Percentiles rank a stretch among this genome's conserved stretches.
These are phyloP conservation scores for Angomonas deanei DNA, from an alignment of 208 protist genomes.

Conservation along the genomic window DNA sequence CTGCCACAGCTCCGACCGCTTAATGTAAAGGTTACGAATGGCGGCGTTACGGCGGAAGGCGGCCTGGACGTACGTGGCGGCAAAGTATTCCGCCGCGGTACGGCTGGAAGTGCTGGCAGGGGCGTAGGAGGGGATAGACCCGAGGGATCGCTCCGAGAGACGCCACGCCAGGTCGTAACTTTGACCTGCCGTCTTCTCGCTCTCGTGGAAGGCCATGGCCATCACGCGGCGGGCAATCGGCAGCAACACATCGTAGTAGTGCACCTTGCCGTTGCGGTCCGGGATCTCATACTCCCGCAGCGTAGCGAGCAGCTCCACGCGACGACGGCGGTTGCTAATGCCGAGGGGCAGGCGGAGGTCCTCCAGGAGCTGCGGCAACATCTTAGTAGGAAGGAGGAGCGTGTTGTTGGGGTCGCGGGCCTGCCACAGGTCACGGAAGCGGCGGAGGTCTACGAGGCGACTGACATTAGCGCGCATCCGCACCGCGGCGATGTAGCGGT, in stretches of 20 bases:
- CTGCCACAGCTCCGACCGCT: conserved; percentile 50
- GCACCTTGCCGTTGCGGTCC: conserved; percentile 65
- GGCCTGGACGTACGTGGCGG: conserved; percentile 75
- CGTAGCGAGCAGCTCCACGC: conserved; percentile 68
- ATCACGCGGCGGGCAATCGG: conserved; percentile 80
- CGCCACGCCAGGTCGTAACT: conserved; percentile 66
- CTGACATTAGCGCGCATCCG: conserved; percentile 62
- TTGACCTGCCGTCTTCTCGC: conserved; percentile 28
- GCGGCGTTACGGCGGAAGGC: conserved; percentile 75
- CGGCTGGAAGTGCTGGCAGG: conserved; percentile 12
- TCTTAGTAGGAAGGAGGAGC: conserved; percentile 44
- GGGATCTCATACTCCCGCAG: conserved; percentile 88
- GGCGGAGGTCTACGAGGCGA: conserved; percentile 66
- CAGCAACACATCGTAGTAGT: conserved; percentile 85
- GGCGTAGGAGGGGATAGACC: conserved; percentile 13
- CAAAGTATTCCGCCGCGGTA: conserved; percentile 78
- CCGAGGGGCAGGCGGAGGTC: conserved; percentile 80
- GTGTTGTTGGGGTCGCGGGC: conserved; percentile 68
- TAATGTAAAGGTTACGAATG: conserved; percentile 40
- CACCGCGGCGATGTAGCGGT: conserved; percentile 74
- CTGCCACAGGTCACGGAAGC: conserved; percentile 77
- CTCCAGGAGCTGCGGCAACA: conserved; percentile 72
- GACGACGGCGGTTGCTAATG: conserved; percentile 54
- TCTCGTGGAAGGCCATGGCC: conserved; percentile 69
- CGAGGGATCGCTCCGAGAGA: conserved; percentile 56